phyloP scores from a whole-genome alignment of 805 yeast species.

The Kuraishia ogatae region DNA sequence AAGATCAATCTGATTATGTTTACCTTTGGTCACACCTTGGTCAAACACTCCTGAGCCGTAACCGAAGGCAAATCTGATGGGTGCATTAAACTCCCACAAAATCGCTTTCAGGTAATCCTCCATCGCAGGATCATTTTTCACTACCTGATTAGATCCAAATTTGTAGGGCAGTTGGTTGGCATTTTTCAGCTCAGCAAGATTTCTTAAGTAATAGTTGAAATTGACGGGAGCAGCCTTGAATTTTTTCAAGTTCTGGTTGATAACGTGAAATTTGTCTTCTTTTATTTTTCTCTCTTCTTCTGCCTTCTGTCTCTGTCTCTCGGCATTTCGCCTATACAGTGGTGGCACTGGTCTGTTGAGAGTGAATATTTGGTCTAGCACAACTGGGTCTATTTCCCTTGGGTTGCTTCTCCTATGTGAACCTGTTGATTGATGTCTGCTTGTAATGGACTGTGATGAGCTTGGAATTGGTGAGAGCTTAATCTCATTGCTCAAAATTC shows the following conservation, averaged over 20 bases:
- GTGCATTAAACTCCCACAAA: constrained; percentile 55
- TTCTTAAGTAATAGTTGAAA: constrained; percentile 24
- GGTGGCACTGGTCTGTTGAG: constrained; percentile 15
- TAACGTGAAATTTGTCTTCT: constrained; percentile 13
- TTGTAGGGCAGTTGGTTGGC: constrained; percentile 43
- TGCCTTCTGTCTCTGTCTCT: neutral
- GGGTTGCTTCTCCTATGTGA: neutral
- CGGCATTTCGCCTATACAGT: neutral
- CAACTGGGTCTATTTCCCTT: constrained; percentile 16
- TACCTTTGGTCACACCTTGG: constrained; percentile 41
- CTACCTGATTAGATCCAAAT: constrained; percentile 51
- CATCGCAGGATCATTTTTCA: constrained; percentile 31
- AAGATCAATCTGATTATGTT: constrained; percentile 72
- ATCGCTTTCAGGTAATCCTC: constrained; percentile 38
- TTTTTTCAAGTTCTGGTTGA: constrained; percentile 20
- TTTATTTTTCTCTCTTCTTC: neutral
- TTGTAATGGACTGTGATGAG: neutral
- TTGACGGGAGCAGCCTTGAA: constrained; percentile 23
- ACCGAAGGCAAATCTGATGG: constrained; percentile 77
- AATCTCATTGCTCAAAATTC: neutral
- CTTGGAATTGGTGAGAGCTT: neutral
- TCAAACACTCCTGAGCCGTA: constrained; percentile 92
- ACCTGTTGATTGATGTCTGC: neutral
- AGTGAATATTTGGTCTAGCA: constrained; percentile 20
- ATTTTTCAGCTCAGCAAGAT: constrained; percentile 19